These are phyloP conservation scores for Phytophthora quininea DNA, from an alignment of 352 stramenopile genomes.

Conservation along the genomic window DNA sequence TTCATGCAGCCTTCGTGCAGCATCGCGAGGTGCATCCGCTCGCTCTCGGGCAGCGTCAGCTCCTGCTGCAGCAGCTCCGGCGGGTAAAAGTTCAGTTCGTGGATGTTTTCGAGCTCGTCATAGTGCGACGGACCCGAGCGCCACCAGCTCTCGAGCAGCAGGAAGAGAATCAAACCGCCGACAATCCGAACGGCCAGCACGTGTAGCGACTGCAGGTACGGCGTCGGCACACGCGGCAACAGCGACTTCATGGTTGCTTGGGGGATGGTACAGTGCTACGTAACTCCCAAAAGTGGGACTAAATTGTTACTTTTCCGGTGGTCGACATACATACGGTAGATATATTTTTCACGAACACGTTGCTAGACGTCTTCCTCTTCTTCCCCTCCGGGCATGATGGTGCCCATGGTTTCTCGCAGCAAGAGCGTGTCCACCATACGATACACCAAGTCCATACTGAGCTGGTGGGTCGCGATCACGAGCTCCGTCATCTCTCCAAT, in stretches of 20 bases:
- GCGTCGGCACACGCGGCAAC: neutral
- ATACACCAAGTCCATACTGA: conserved; percentile 45
- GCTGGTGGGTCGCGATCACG: conserved; percentile 49
- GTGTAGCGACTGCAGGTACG: conserved; percentile 10
- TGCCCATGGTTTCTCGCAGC: conserved; percentile 37
- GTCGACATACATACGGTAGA: neutral
- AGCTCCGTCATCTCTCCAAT: conserved; percentile 61
- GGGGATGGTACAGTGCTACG: neutral
- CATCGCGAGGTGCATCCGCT: conserved; percentile 52
- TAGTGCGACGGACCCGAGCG: conserved; percentile 15
- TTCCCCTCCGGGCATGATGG: neutral
- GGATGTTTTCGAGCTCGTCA: conserved; percentile 30
- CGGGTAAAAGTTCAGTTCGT: conserved; percentile 36
- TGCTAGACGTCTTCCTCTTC: neutral
- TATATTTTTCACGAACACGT: too few relatives aligned
- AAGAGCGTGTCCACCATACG: conserved; percentile 51
- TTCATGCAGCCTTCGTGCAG: conserved; percentile 56
- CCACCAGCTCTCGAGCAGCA: conserved; percentile 30
- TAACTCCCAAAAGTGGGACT: neutral
- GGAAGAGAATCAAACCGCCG: neutral
- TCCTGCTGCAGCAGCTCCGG: conserved; percentile 19
- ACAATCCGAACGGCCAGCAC: conserved; percentile 5
- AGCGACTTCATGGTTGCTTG: neutral
- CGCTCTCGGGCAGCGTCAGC: conserved; percentile 30
- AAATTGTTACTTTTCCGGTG: neutral